Conservation (phyloP, 2,329 filamentous ascomycete species). For the Sclerotinia glacialis region DNA sequence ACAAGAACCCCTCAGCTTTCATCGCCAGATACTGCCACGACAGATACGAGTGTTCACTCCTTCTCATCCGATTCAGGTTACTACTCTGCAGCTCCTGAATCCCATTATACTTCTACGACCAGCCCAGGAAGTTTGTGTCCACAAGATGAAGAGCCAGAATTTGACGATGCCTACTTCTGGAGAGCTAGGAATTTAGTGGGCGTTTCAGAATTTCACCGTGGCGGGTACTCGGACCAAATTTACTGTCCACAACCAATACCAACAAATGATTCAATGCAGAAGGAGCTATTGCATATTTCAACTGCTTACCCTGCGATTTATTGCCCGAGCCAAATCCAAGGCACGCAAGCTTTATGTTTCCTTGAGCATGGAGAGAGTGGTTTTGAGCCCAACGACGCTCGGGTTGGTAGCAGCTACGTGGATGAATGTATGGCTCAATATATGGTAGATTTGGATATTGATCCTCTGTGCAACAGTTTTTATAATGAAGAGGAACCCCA, state of each 20-base stretch:
- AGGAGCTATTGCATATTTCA: neutral
- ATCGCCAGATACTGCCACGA: conserved; percentile 4
- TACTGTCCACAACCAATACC: neutral
- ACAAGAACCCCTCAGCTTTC: neutral
- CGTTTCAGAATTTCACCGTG: neutral
- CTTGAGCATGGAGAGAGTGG: neutral
- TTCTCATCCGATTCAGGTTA: neutral
- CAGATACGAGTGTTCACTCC: neutral
- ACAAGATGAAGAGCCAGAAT: neutral
- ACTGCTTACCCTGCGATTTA: neutral
- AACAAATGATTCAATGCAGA: neutral
- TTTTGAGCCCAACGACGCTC: too few relatives aligned
- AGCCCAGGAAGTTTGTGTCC: neutral
- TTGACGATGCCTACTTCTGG: neutral
- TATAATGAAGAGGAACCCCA: neutral
- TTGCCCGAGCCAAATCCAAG: neutral
- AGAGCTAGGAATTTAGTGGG: neutral
- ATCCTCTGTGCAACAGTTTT: neutral
- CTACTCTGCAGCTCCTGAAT: neutral
- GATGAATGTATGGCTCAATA: neutral
- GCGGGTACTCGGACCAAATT: neutral
- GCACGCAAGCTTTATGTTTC: neutral
- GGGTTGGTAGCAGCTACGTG: neutral
- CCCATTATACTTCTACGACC: neutral
- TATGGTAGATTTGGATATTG: neutral